phyloP scores from a whole-genome alignment of 73 alveolate species.

The Urostyla sp. region DNA sequence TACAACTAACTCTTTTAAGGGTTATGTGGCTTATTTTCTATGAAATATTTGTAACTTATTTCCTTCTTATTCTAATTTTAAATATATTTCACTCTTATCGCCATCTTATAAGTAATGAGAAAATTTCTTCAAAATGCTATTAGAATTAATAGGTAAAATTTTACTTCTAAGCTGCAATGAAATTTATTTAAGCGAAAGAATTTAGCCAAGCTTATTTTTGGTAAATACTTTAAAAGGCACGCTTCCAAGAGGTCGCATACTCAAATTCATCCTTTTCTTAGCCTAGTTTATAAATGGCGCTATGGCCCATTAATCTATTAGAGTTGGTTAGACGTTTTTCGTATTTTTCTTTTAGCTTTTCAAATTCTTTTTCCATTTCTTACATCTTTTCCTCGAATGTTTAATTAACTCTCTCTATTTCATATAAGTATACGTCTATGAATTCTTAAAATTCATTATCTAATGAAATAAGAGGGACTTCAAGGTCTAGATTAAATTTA shows the following conservation, averaged over 20 bases:
- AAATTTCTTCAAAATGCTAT: conserved; percentile 59
- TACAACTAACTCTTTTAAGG: conserved; percentile 4
- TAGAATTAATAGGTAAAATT: background rate
- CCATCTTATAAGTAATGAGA: conserved; percentile 45
- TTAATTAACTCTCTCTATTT: no score
- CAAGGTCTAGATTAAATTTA: no score
- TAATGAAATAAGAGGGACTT: no score
- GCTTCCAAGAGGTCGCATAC: conserved; percentile 86
- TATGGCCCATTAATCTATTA: no score
- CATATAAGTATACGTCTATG: no score
- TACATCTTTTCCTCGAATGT: no score
- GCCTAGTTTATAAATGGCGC: no score
- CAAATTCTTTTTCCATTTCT: no score
- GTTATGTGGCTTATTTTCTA: conserved; percentile 13
- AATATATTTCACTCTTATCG: conserved; percentile 32
- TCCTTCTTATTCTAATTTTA: background rate
- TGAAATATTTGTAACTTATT: background rate
- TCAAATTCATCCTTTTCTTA: conserved; percentile 87
- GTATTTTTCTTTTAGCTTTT: no score
- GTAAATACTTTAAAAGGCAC: conserved; percentile 78
- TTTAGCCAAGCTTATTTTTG: conserved; percentile 79
- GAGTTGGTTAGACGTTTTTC: no score
- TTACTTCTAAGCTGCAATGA: conserved; percentile 73
- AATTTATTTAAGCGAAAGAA: conserved; percentile 80
- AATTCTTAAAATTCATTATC: no score